phyloP scores from a whole-genome alignment of 73 alveolate species.

The Paramecium primaurelia region DNA sequence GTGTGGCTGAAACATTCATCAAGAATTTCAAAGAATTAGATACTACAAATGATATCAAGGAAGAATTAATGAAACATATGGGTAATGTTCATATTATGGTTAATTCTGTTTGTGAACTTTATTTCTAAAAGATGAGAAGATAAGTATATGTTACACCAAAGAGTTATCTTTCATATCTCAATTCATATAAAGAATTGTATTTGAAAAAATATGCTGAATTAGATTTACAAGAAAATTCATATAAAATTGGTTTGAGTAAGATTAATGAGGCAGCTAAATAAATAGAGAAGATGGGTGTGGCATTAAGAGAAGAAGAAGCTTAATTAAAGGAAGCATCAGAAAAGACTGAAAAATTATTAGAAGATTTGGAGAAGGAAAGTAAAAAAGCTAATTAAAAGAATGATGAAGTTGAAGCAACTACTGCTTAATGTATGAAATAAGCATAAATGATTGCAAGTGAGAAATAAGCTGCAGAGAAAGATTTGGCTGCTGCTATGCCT shows the following conservation, averaged over 20 bases:
- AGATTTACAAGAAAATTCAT: slow-evolving; percentile 84
- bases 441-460: slow-evolving; percentile 93
- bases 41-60: slow-evolving; percentile 87
- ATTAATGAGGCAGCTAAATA: slow-evolving; percentile 88
- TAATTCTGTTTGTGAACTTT: slow-evolving; percentile 92
- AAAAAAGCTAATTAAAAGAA: slow-evolving; percentile 97
- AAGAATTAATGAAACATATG: slow-evolving; percentile 94
- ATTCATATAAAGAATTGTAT: slow-evolving; percentile 97
- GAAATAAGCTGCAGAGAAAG: slow-evolving; percentile 97
- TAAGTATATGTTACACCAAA: slow-evolving; percentile 99
- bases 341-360: slow-evolving; percentile 85
- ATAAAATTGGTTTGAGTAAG: slow-evolving; percentile 87
- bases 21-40: slow-evolving; percentile 83
- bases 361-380: slow-evolving; percentile 93
- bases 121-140: slow-evolving; percentile 99
- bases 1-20: slow-evolving; percentile 90
- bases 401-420: slow-evolving; percentile 96
- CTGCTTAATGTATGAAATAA: slow-evolving; percentile 92
- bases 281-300: slow-evolving; percentile 91
- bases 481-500: slow-evolving; percentile 98
- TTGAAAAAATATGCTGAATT: slow-evolving; percentile 87
- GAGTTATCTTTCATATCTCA: slow-evolving; percentile 97
- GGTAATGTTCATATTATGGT: slow-evolving; percentile 98
- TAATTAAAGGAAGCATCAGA: slow-evolving; percentile 90
- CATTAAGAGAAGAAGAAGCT: slow-evolving; percentile 90